phyloP scores from a whole-genome alignment of 1,284 basidiomycete genomes.

The Sporisorium exsertum region DNA sequence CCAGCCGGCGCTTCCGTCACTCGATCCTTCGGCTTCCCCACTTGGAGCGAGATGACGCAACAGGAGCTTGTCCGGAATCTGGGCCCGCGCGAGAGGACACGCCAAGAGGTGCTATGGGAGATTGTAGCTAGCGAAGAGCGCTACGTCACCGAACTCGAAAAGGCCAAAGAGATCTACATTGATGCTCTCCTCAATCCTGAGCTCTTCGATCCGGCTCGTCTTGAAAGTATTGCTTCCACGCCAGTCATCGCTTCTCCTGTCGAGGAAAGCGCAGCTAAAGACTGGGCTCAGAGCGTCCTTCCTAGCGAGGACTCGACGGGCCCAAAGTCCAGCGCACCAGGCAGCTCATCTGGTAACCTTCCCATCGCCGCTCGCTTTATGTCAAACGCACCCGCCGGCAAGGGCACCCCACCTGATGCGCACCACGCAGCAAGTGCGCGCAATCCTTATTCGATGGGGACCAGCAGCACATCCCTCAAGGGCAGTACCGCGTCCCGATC shows the following conservation, averaged over 20 bases:
- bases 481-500: neutral
- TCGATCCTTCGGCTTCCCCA: constrained; percentile 69
- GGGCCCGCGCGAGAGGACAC: constrained; percentile 88
- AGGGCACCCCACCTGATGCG: neutral
- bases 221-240: constrained; percentile 7
- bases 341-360: constrained; percentile 30
- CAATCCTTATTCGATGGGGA: constrained; percentile 30
- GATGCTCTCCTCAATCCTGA: constrained; percentile 83
- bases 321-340: neutral
- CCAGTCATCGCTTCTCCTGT: neutral
- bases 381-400: constrained; percentile 24
- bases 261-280: neutral
- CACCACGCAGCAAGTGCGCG: constrained; percentile 24
- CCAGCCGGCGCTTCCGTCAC: constrained; percentile 17
- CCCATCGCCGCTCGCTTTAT: constrained; percentile 61
- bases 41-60: constrained; percentile 95
- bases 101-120: constrained; percentile 97
- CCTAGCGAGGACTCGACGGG: neutral
- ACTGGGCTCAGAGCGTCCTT: neutral
- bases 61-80: constrained; percentile 93
- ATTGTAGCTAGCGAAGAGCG: constrained; percentile 97
- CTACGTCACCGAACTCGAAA: constrained; percentile 88
- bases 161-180: constrained; percentile 92
- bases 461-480: neutral
- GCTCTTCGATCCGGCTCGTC: constrained; percentile 33